A percentile compares a stretch with the other conserved stretches of the same genome.
These are phyloP conservation scores for Neopestalotiopsis rosae DNA, from an alignment of 2,329 filamentous ascomycete species.

Conservation along the genomic window DNA sequence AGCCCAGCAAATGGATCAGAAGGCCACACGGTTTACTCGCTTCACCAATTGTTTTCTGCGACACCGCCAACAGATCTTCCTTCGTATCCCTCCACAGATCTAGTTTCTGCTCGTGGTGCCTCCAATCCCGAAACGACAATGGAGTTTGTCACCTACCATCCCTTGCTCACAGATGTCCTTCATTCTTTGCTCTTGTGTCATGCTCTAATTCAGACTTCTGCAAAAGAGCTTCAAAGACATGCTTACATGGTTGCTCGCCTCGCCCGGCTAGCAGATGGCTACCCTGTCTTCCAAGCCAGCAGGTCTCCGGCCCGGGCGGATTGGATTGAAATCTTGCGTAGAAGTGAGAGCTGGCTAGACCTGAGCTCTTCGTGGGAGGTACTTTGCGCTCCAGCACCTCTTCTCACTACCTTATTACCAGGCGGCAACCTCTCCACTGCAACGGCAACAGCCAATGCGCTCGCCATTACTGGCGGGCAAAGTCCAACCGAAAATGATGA, in stretches of 20 bases:
- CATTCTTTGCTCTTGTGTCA: conserved; percentile 81
- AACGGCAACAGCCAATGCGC: conserved; percentile 38
- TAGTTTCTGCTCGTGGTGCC: conserved; percentile 34
- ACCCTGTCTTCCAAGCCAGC: conserved; percentile 78
- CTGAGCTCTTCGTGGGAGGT: conserved; percentile 71
- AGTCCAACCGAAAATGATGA: conserved; percentile 51
- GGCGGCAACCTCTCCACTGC: conserved; percentile 31
- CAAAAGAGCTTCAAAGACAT: conserved; percentile 78
- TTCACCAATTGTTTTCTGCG: conserved; percentile 73
- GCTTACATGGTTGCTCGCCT: conserved; percentile 82
- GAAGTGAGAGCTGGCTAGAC: conserved; percentile 72
- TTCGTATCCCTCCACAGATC: conserved; percentile 61
- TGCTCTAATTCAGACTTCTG: conserved; percentile 77
- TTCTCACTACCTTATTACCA: conserved; percentile 42
- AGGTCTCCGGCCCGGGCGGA: conserved; percentile 76
- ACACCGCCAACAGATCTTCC: conserved; percentile 71
- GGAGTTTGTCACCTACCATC: conserved; percentile 80
- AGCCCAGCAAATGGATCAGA: conserved; percentile 30
- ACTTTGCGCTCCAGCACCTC: conserved; percentile 67
- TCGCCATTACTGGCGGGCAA: conserved; percentile 39
- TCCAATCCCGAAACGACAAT: conserved; percentile 40
- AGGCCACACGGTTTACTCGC: conserved; percentile 46
- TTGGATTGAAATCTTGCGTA: conserved; percentile 78
- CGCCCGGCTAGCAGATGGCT: conserved; percentile 75
- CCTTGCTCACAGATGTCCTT: conserved; percentile 77